Conservation (phyloP, 2,329 filamentous ascomycete genomes). For the Cladosporium sp. region DNA sequence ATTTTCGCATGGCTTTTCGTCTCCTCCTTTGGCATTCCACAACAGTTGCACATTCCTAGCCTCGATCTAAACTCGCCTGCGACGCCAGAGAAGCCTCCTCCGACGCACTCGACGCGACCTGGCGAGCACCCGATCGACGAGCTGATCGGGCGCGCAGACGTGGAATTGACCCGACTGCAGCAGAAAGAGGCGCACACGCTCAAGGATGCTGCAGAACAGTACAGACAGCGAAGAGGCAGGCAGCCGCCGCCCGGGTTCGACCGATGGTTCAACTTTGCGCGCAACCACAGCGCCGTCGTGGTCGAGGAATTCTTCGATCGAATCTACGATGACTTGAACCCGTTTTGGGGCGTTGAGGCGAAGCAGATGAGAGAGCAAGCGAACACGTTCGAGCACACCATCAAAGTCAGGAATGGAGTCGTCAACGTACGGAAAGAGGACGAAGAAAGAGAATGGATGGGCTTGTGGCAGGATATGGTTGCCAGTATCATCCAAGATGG, state of each 20-base stretch:
- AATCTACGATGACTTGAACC: constrained; percentile 46
- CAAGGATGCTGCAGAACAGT: constrained; percentile 36
- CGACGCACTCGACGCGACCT: constrained; percentile 6
- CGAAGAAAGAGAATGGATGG: constrained; percentile 34
- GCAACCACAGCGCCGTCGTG: constrained; percentile 38
- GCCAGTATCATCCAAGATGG: constrained; percentile 30
- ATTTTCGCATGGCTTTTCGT: constrained; percentile 22
- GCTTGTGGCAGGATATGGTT: constrained; percentile 39
- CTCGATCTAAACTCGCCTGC: background rate
- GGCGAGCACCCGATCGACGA: constrained; percentile 37
- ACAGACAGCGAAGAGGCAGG: constrained; percentile 41
- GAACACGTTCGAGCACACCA: constrained; percentile 32
- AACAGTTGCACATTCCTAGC: constrained; percentile 17
- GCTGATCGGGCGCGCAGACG: constrained; percentile 33
- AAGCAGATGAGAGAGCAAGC: constrained; percentile 39
- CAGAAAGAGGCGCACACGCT: constrained; percentile 35
- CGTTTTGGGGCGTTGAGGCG: constrained; percentile 46
- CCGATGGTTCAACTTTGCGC: constrained; percentile 43
- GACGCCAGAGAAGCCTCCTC: background rate
- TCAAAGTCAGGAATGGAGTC: constrained; percentile 39
- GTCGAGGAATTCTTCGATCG: constrained; percentile 50
- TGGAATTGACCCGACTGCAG: constrained; percentile 28
- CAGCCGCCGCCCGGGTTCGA: constrained; percentile 50
- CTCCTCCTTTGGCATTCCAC: constrained; percentile 17
- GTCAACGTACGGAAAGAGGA: constrained; percentile 29